These are phyloP conservation scores for Ceratobasidium sp. DNA, from an alignment of 1,284 basidiomycete species.

Conservation along the genomic window DNA sequence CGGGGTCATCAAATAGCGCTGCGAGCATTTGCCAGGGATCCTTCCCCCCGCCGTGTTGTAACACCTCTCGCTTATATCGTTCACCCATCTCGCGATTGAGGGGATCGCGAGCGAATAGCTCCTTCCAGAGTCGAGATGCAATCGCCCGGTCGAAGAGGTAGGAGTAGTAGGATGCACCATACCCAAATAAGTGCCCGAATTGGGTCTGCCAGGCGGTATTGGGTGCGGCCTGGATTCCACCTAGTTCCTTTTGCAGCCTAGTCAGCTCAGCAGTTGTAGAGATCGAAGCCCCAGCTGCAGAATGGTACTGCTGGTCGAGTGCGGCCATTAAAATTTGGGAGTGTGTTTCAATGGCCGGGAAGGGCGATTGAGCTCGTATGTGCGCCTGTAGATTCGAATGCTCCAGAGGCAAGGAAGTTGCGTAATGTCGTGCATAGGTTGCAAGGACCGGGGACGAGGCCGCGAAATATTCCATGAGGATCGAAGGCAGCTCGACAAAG, in stretches of 20 bases:
- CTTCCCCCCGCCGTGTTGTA: slow-evolving; percentile 88
- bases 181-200: slow-evolving; percentile 96
- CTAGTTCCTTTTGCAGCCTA: slow-evolving; percentile 74
- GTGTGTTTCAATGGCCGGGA: slow-evolving; percentile 79
- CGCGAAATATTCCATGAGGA: slow-evolving; percentile 98
- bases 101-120: slow-evolving; percentile 78
- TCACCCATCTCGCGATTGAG: slow-evolving; percentile 79
- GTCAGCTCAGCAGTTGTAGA: slow-evolving; percentile 79
- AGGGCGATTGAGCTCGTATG: slow-evolving; percentile 52
- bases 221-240: slow-evolving; percentile 83
- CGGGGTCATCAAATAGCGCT: slow-evolving; percentile 74
- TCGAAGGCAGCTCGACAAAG: slow-evolving; percentile 97
- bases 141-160: slow-evolving; percentile 97
- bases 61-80: slow-evolving; percentile 79
- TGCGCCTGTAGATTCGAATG: slow-evolving; percentile 65
- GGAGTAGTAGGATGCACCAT: slow-evolving; percentile 97
- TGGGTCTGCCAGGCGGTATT: slow-evolving; percentile 94
- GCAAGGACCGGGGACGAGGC: slow-evolving; percentile 82
- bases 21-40: slow-evolving; percentile 96
- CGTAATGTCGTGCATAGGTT: slow-evolving; percentile 61
- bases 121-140: slow-evolving; percentile 88
- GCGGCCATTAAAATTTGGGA: slow-evolving; percentile 91
- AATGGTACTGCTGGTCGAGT: slow-evolving; percentile 93
- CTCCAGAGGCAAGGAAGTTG: slow-evolving; percentile 77
- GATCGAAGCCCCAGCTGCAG: slow-evolving; percentile 73